Evolutionary conservation across 805 yeast species (phyloP).

Genomic region (Diddensiella transvaalensis): DNA sequence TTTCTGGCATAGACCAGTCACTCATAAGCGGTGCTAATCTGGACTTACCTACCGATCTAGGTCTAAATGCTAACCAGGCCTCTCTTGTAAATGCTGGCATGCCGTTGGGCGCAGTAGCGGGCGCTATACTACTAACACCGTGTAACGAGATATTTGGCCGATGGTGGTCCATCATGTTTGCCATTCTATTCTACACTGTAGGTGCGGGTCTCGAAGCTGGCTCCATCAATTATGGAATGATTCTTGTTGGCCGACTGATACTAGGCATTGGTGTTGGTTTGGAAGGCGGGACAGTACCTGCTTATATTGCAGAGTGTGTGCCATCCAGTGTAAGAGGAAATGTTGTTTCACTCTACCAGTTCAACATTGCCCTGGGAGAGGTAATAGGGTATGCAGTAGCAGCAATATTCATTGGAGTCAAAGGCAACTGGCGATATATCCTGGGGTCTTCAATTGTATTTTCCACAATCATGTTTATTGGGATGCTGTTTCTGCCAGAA

Average conservation of each 20-base stretch:
- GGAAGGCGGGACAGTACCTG: conserved; percentile 63
- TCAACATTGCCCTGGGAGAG: conserved; percentile 64
- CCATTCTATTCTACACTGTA: conserved; percentile 57
- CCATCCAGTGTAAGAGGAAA: conserved; percentile 58
- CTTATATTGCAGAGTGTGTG: conserved; percentile 58
- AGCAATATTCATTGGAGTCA: conserved; percentile 54
- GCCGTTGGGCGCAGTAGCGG: conserved; percentile 70
- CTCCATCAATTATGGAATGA: conserved; percentile 41
- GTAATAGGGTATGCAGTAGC: conserved; percentile 61
- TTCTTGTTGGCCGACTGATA: conserved; percentile 58
- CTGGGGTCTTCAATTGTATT: conserved; percentile 60
- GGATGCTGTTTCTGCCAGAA: conserved; percentile 55
- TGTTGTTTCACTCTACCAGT: conserved; percentile 59
- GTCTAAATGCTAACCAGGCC: conserved; percentile 40
- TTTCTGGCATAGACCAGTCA: conserved; percentile 67
- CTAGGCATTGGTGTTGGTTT: conserved; percentile 64
- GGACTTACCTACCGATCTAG: conserved; percentile 44
- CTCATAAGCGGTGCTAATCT: conserved; percentile 61
- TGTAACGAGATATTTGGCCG: conserved; percentile 55
- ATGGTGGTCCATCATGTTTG: conserved; percentile 49
- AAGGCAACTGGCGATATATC: conserved; percentile 63
- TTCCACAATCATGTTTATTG: conserved; percentile 49
- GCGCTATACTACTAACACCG: conserved; percentile 59
- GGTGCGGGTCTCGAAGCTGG: conserved; percentile 62
- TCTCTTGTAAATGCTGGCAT: conserved; percentile 56